Base-by-base conservation (phyloP, 306 rosid species). In the Prunus fruticosa region DNA sequence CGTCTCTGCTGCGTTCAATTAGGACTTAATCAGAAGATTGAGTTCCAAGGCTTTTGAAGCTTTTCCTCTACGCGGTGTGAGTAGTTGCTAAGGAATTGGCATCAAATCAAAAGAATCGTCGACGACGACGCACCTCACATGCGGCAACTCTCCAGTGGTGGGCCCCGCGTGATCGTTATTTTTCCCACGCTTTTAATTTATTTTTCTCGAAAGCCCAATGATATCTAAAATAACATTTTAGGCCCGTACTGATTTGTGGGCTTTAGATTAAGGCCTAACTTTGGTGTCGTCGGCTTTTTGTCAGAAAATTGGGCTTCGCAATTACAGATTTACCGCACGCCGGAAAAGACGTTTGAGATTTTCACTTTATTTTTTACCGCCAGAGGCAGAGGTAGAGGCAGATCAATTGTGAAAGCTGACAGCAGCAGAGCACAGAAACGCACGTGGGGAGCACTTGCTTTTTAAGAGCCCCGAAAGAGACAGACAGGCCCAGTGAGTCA, bases 51-150 rank as follows among this genome's bases (percentile, higher is more conserved):
- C n/a, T n/a, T 38, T 67, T 65, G 14, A 67, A 43, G 56, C n/a
- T 45, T 4, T 69, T 23, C 15, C 46, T 10, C 6, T 28, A 75
- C 64, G 79, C 79, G 71, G 78, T 63, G 69, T 19, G 77, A 5
- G 41, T 2, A 72, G 76, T 57, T 66, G 76, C 41, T 72, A 9
- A 72, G 76, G 76, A 20, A 32, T 32, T 38, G 50, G 64, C 13
- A 53, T 32, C 64, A 6, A 12, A 49, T 38, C 43, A 49, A 11
- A 49, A 49, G 11, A 3, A 34, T 2, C 20, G 25, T 18, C 63
- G 43, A 28, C 72, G 72, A 68, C 76, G 52, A 72, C 23, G 3
- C 65, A 54, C 53, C n/a, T 19, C n/a, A 8, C 16, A 47, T 58
- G 58, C 57, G 43, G 58, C 72, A 34, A 23, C 57, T 1, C 41